Evolutionary conservation across 495 filamentous ascomycete species (phyloP).

Genomic region (Penicillium pancosmium): DNA sequence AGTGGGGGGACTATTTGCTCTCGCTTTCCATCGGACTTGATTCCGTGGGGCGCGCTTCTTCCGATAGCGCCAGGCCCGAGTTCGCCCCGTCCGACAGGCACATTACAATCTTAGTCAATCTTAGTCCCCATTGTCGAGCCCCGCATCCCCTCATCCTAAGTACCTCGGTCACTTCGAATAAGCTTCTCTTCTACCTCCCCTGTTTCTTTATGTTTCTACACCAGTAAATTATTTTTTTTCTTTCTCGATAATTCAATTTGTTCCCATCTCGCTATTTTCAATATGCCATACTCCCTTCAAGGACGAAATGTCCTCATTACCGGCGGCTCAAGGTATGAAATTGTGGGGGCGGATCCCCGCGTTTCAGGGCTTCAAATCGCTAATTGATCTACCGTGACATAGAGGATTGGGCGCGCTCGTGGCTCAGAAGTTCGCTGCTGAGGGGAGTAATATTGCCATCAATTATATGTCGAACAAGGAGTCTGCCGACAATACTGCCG

Average conservation of each 20-base stretch:
- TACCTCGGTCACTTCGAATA: background rate
- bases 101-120: background rate
- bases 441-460: conserved; percentile 69
- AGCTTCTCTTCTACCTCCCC: background rate
- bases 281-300: conserved; percentile 65
- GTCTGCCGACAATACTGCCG: conserved; percentile 57
- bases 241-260: background rate
- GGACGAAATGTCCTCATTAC: conserved; percentile 68
- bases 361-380: background rate
- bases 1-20: conserved; percentile 7
- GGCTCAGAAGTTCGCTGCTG: conserved; percentile 64
- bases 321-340: conserved; percentile 63
- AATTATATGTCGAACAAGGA: conserved; percentile 63
- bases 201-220: background rate
- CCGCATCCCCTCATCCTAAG: conserved; percentile 1
- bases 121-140: background rate
- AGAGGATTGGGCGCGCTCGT: conserved; percentile 69
- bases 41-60: background rate
- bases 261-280: background rate
- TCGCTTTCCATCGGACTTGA: background rate
- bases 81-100: background rate
- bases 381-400: conserved; percentile 6
- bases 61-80: background rate
- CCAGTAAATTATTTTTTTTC: background rate
- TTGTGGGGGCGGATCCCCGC: background rate